Evolutionary conservation across 257 asterid genomes (phyloP).

Genomic region (Gentiana dahurica): DNA sequence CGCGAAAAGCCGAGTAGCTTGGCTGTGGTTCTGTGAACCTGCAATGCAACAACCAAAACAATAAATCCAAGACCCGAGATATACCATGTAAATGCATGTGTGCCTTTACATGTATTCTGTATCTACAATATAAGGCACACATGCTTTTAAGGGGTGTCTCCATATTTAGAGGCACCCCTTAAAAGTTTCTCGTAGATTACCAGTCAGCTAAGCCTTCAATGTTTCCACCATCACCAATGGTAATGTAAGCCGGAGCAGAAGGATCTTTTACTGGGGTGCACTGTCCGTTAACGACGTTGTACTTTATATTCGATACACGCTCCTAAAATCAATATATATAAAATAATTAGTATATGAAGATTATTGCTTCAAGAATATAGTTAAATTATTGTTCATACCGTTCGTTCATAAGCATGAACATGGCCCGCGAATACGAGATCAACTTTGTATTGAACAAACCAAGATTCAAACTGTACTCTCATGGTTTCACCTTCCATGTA

Average conservation of each 20-base stretch:
- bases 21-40: conserved; percentile 44
- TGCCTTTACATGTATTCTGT: too few relatives aligned
- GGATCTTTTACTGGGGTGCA: conserved; percentile 29
- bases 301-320: conserved; percentile 31
- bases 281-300: conserved; percentile 37
- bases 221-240: conserved; percentile 56
- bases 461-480: conserved; percentile 38
- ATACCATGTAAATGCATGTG: too few relatives aligned
- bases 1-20: conserved; percentile 38
- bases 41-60: conserved; percentile 6
- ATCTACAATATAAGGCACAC: too few relatives aligned
- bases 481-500: conserved; percentile 53
- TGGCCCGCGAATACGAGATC: conserved; percentile 45
- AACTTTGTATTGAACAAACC: conserved; percentile 43
- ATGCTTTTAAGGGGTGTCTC: too few relatives aligned
- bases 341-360: too few relatives aligned
- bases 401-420: conserved; percentile 46
- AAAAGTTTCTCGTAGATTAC: conserved; percentile 9
- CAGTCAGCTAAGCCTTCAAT: conserved; percentile 41
- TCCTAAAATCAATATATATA: conserved; percentile 12
- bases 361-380: too few relatives aligned
- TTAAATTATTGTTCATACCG: conserved; percentile 15
- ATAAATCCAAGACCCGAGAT: too few relatives aligned
- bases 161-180: too few relatives aligned
- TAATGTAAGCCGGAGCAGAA: conserved; percentile 39